Percentiles rank a stretch among this genome's conserved stretches.
These are phyloP conservation scores for Pisolithus albus DNA, from an alignment of 768 basidiomycete genomes.

Conservation along the genomic window DNA sequence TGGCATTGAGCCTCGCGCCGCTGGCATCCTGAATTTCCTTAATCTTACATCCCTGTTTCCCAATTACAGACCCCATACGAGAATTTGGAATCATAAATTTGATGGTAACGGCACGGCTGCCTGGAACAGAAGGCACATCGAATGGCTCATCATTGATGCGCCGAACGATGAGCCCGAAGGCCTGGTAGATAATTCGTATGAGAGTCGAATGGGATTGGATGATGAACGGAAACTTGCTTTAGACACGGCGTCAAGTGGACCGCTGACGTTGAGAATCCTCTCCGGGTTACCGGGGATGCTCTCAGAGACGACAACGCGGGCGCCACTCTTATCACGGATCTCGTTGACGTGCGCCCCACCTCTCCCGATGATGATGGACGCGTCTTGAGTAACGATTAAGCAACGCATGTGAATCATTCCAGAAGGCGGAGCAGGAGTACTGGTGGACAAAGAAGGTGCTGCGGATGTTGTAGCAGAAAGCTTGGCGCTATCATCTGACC, in stretches of 20 bases:
- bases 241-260: conserved; percentile 95
- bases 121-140: conserved; percentile 94
- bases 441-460: conserved; percentile 42
- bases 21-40: conserved; percentile 99
- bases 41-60: conserved; percentile 95
- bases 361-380: conserved; percentile 98
- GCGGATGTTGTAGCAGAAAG: conserved; percentile 44
- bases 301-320: conserved; percentile 95
- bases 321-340: conserved; percentile 95
- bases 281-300: conserved; percentile 99
- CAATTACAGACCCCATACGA: conserved; percentile 98
- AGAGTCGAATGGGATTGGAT: not conserved
- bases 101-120: conserved; percentile 97
- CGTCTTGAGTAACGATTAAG: conserved; percentile 98
- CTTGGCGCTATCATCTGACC: conserved; percentile 32
- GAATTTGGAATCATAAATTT: conserved; percentile 99
- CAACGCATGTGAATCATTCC: conserved; percentile 95
- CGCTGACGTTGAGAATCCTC: conserved; percentile 93
- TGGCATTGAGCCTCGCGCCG: conserved; percentile 92
- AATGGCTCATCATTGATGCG: conserved; percentile 99
- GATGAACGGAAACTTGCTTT: conserved; percentile 56
- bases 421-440: conserved; percentile 49
- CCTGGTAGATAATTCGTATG: conserved; percentile 40
- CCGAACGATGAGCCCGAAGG: conserved; percentile 96
- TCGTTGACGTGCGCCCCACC: conserved; percentile 95